These are phyloP conservation scores for Amanita inopinata DNA, from an alignment of 768 basidiomycete species.

Conservation along the genomic window DNA sequence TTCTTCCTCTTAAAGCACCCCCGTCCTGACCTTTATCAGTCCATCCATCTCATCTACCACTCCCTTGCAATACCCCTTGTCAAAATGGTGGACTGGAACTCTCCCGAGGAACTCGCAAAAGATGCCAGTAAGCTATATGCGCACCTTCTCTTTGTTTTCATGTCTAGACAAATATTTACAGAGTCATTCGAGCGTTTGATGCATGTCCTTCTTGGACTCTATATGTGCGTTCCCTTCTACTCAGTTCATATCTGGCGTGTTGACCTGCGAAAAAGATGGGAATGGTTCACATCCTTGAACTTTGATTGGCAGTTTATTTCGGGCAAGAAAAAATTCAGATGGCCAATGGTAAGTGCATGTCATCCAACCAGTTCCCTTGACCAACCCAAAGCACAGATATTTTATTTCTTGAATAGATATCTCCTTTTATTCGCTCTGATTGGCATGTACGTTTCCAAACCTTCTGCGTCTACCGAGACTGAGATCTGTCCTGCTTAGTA, in stretches of 20 bases:
- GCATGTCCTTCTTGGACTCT: constrained; percentile 50
- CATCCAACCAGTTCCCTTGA: neutral
- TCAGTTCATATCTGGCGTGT: constrained; percentile 2
- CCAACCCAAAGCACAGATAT: constrained; percentile 29
- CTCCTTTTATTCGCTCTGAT: constrained; percentile 53
- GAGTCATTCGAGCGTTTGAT: constrained; percentile 46
- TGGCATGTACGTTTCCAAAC: constrained; percentile 45
- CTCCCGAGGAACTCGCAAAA: constrained; percentile 32
- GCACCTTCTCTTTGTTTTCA: constrained; percentile 1
- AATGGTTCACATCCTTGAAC: constrained; percentile 49
- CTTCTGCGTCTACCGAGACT: constrained; percentile 4
- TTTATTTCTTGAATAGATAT: constrained; percentile 66
- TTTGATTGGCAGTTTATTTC: constrained; percentile 59
- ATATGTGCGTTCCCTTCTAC: constrained; percentile 34
- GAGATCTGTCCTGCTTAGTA: constrained; percentile 23
- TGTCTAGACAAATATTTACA: constrained; percentile 12
- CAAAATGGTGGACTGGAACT: constrained; percentile 52
- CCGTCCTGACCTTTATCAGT: too few species aligned
- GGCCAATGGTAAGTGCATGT: constrained; percentile 49
- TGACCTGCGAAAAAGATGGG: constrained; percentile 37
- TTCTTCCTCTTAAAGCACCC: too few species aligned
- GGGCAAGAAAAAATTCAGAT: constrained; percentile 47
- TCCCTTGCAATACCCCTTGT: constrained; percentile 10
- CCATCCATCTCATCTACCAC: too few species aligned
- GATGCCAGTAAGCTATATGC: constrained; percentile 32